These are phyloP conservation scores for Eucalyptus caleyi DNA, from an alignment of 345 rosid genomes.

Conservation along the genomic window DNA sequence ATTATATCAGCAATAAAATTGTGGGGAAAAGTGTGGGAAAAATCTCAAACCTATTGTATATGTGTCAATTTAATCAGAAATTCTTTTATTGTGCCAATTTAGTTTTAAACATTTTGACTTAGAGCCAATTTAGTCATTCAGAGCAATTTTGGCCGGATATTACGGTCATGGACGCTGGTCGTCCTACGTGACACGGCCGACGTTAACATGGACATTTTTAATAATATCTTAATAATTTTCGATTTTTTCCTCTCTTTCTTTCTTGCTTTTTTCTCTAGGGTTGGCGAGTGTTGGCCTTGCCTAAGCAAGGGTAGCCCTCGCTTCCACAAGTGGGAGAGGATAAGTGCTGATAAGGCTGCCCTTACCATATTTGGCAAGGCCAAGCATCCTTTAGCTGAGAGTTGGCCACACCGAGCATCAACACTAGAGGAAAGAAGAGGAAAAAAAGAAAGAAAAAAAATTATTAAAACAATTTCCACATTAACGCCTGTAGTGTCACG, in stretches of 20 bases:
- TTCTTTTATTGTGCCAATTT: too few species aligned
- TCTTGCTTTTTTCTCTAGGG: not conserved
- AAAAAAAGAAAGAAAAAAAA: too few species aligned
- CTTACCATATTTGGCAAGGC: not conserved
- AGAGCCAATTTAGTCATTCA: not conserved
- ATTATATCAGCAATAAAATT: not conserved
- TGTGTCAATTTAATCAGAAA: fast-evolving
- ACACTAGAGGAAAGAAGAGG: too few species aligned
- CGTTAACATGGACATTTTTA: fast-evolving
- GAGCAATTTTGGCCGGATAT: fast-evolving
- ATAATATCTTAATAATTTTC: too few species aligned
- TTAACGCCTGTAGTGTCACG: fast-evolving
- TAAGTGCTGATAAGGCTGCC: fast-evolving
- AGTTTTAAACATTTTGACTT: too few species aligned
- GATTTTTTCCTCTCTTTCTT: not conserved
- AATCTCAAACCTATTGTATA: not conserved
- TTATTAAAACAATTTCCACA: too few species aligned
- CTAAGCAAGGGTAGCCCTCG: not conserved
- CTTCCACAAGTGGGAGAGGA: not conserved
- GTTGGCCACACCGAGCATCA: fast-evolving
- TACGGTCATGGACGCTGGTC: fast-evolving
- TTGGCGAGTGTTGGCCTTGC: not conserved
- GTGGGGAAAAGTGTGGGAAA: too few species aligned
- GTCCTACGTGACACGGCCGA: fast-evolving
- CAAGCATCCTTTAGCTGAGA: fast-evolving